Evolutionary conservation across 352 stramenopile species (phyloP), one percentile per base, ranked within the genome.

Genomic region (Phytophthora idaei): DNA sequence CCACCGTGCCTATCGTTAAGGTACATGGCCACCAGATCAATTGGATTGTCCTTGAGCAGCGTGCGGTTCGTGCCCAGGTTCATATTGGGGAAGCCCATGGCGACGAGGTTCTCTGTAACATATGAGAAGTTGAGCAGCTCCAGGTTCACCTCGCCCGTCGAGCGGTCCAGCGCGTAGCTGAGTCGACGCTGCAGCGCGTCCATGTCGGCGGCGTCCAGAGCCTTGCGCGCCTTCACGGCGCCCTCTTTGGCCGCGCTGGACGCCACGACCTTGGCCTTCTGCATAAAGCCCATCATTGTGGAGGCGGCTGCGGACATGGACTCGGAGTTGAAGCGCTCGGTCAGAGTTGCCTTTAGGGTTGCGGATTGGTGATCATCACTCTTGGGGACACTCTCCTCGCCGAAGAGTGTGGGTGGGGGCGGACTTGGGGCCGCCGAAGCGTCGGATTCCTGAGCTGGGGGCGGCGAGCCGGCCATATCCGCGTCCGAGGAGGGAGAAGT

Each of bases 1-100:
- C 93, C 93, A 11, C 76, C 76, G 66, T 99, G 97, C 61, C 94
- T 90, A 17, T 87, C 84, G 66, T 97, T 90, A n/a, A 99, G 75
- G 71, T 99, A 96, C 70, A 97, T 94, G 27, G 90, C 82, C 15
- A 99, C 90, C 32, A 95, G 64, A 46, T 97, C 89, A 70, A 97
- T 96, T 27, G 89, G 85, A 68, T 97, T 97, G 57, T 96, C 89
- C 60, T 89, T 83, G 21, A 95, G 76, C 9, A 91, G 72, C 64
- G 80, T 87, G 31, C 81, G 81, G 67, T 94, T 94, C 37, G 71
- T 78, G 50, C 87, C 83, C 31, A 86, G 55, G 69, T 92, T 92
- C 82, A 93, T 92, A 70, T 85, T 95, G 29, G 93, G 93, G 66
- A 97, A 98, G 42, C 87, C 89, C 90, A 98, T 98, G 15, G 89